These are phyloP conservation scores for Diaporthe velutina DNA, from an alignment of 2,329 filamentous ascomycete species.

Conservation along the genomic window DNA sequence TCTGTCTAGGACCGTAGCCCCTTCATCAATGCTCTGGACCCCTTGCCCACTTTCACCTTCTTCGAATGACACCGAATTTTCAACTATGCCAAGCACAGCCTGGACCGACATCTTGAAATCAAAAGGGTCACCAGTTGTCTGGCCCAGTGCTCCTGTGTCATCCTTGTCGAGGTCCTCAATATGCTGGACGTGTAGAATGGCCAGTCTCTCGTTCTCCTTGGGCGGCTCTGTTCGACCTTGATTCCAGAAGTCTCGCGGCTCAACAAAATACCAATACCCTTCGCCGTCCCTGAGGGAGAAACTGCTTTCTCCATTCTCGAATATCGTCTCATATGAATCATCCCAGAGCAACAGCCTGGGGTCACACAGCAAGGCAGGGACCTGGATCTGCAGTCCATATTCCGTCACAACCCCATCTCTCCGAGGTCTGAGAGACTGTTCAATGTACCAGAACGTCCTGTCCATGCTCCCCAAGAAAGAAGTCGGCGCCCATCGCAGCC, in stretches of 20 bases:
- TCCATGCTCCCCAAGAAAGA: neutral
- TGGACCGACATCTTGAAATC: neutral
- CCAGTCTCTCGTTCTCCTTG: neutral
- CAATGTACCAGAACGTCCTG: neutral
- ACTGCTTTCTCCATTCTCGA: neutral
- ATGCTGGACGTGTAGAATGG: neutral
- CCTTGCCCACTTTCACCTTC: neutral
- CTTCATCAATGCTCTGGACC: neutral
- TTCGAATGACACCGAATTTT: neutral
- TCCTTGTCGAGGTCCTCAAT: constrained; percentile 1
- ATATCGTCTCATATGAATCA: neutral
- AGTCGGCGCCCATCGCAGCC: constrained; percentile 2
- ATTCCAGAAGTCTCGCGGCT: neutral
- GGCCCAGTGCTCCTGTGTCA: neutral
- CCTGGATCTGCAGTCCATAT: constrained; percentile 2
- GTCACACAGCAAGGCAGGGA: neutral
- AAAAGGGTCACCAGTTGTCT: neutral
- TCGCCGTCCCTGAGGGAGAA: neutral
- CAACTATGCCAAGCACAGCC: neutral
- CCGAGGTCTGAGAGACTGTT: neutral
- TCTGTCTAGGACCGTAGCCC: neutral
- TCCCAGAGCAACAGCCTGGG: constrained; percentile 2
- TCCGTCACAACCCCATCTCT: constrained; percentile 4
- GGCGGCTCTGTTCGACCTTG: neutral
- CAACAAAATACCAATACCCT: neutral